Base-by-base conservation (phyloP, 495 filamentous ascomycete genomes). In the Podospora conica region DNA sequence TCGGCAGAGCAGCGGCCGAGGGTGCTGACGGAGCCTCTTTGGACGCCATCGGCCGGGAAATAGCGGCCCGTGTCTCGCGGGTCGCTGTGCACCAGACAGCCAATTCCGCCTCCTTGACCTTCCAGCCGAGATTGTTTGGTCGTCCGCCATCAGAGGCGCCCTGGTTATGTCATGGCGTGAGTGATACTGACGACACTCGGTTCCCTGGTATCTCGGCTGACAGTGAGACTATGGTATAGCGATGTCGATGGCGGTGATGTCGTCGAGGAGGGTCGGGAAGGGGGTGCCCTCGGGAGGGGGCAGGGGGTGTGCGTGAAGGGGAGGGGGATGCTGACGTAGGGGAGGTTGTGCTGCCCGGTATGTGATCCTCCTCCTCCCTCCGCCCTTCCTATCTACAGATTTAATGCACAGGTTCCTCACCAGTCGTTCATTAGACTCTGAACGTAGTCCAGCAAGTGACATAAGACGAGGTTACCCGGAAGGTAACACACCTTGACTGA, bases 1-100 rank as follows among this genome's bases (percentile, higher is more conserved):
- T 1, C 87, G 82, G 58, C 81, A 73, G 53, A 88, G 78, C 66
- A 84, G 84, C 0, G 87, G 87, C 9, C 87, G 83, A 9, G 87
- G 87, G 74, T 90, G 86, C 68, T 89, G 83, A 97, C 95, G n/a
- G 84, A 81, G 28, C 91, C 94, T 64, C 93, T 80, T 70, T 93
- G 92, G 1, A 97, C 91, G 18, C 87, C 89, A 73, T 92, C 90
- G 12, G 82, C 82, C 0, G 93, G 91, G 83, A 93, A 88, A 72
- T 78, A 92, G 12, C 87, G 85, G 27, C 91, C 91, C 91, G 70
- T 96, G 57, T 96, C 88, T 0, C 83, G 80, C 0, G 92, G 94
- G 75, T 97, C 94, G 40, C 88, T 94, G 78, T 96, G 98, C 66
- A 96, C 91, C 40, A 98, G 86, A 70, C 91, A 95, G 3, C 88